Percentiles rank a stretch among this genome's conserved stretches.
phyloP scores from a whole-genome alignment of 2,329 filamentous ascomycete species.

The Gliomastix tumulicola region DNA sequence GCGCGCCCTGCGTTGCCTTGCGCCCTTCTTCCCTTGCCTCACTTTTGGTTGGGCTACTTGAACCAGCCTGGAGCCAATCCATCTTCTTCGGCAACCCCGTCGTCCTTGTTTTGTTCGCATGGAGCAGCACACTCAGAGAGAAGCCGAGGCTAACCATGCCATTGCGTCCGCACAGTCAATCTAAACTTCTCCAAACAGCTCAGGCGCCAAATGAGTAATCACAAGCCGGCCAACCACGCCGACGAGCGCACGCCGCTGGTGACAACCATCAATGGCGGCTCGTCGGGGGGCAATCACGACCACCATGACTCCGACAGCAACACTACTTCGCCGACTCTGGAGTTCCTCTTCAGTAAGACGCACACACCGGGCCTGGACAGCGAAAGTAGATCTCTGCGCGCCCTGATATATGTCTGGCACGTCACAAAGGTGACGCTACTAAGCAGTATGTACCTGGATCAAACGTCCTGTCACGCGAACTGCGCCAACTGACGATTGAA shows the following conservation, averaged over 20 bases:
- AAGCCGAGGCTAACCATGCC: neutral
- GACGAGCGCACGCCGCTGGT: slow-evolving; percentile 36
- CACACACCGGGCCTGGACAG: slow-evolving; percentile 46
- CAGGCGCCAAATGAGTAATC: slow-evolving; percentile 17
- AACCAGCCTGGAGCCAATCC: too few species aligned
- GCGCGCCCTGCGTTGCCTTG: too few species aligned
- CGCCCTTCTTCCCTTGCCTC: too few species aligned
- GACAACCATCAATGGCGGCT: slow-evolving; percentile 28
- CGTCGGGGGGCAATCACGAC: slow-evolving; percentile 1
- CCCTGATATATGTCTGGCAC: slow-evolving; percentile 44
- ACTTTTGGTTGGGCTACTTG: too few species aligned
- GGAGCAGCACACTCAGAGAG: too few species aligned
- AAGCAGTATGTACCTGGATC: slow-evolving; percentile 41
- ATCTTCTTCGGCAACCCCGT: too few species aligned
- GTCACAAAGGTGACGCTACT: slow-evolving; percentile 49
- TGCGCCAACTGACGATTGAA: slow-evolving; percentile 1
- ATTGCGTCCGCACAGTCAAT: slow-evolving; percentile 10
- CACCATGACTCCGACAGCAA: slow-evolving; percentile 1
- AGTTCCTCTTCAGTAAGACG: slow-evolving; percentile 42
- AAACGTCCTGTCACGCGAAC: neutral
- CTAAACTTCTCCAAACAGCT: slow-evolving; percentile 15
- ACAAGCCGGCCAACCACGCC: slow-evolving; percentile 12
- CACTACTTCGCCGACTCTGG: slow-evolving; percentile 9
- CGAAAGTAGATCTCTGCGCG: slow-evolving; percentile 34
- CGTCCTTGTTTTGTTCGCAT: too few species aligned